Evolutionary conservation across 345 rosid genomes (phyloP).

Genomic region (Salix suchowensis): DNA sequence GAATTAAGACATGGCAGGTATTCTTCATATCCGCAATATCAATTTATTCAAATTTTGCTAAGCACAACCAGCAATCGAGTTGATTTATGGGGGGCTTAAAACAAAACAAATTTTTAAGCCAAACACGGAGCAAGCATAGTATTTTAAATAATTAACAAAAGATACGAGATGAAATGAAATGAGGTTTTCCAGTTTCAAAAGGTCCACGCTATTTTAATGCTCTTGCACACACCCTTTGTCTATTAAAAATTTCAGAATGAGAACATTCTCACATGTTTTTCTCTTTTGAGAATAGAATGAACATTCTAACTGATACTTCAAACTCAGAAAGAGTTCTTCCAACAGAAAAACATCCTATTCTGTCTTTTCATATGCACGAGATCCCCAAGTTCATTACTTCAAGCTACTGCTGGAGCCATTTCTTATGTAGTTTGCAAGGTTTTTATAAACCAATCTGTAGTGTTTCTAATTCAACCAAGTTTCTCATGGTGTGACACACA

Average conservation of each 20-base stretch:
- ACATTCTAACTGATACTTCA: background rate
- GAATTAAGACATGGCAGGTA: slow-evolving; percentile 99
- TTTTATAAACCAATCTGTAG: background rate
- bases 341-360: background rate
- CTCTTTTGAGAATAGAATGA: background rate
- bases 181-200: slow-evolving; percentile 5
- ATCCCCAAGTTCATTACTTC: background rate
- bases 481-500: slow-evolving; percentile 3
- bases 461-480: slow-evolving; percentile 2
- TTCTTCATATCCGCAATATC: slow-evolving; percentile 4
- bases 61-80: slow-evolving; percentile 10
- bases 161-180: background rate
- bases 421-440: background rate
- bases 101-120: background rate
- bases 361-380: background rate
- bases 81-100: background rate
- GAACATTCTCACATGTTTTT: background rate
- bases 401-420: background rate
- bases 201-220: background rate
- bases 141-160: background rate
- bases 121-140: background rate
- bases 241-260: background rate
- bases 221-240: background rate
- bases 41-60: background rate
- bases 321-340: background rate